Percentiles rank a stretch among this genome's conserved stretches.
Evolutionary conservation across 768 basidiomycete genomes (phyloP).

Genomic region (Cubamyces sp.): DNA sequence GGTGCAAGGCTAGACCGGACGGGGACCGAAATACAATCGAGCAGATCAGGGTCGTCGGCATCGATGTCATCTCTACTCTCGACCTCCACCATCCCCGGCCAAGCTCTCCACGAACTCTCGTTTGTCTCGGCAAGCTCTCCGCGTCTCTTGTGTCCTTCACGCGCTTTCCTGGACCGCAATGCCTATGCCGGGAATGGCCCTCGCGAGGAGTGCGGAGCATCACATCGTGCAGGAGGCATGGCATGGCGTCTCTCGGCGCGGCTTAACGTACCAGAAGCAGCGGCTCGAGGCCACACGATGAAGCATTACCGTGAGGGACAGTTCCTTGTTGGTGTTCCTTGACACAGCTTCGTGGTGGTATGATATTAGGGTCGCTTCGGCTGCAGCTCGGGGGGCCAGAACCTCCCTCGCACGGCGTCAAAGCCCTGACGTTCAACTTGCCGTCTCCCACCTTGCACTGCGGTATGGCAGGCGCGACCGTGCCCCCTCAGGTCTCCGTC

Average conservation of each 20-base stretch:
- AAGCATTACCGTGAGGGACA: slow-evolving; percentile 9
- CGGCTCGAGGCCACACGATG: not conserved
- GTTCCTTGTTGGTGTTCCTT: not conserved
- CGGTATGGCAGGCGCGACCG: slow-evolving; percentile 5
- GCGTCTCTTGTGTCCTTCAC: not conserved
- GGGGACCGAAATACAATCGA: slow-evolving; percentile 2
- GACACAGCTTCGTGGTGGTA: slow-evolving; percentile 19
- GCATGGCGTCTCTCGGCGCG: not conserved
- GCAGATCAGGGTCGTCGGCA: slow-evolving; percentile 1
- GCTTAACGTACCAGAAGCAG: slow-evolving; percentile 24
- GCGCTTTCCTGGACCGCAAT: not conserved
- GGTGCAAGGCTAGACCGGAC: not conserved
- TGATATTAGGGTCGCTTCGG: slow-evolving; percentile 18
- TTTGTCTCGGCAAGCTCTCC: slow-evolving; percentile 14
- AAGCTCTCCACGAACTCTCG: slow-evolving; percentile 6
- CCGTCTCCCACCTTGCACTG: slow-evolving; percentile 4
- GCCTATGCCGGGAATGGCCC: slow-evolving; percentile 10
- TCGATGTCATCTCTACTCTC: slow-evolving; percentile 13
- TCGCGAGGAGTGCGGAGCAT: not conserved
- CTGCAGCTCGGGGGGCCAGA: slow-evolving; percentile 8
- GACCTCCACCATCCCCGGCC: slow-evolving; percentile 10
- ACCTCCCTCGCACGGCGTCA: slow-evolving; percentile 10
- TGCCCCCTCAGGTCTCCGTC: not conserved
- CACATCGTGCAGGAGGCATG: not conserved
- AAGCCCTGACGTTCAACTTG: not conserved